phyloP scores from a whole-genome alignment of 2,329 filamentous ascomycete genomes.

The Scedosporium aurantiacum region DNA sequence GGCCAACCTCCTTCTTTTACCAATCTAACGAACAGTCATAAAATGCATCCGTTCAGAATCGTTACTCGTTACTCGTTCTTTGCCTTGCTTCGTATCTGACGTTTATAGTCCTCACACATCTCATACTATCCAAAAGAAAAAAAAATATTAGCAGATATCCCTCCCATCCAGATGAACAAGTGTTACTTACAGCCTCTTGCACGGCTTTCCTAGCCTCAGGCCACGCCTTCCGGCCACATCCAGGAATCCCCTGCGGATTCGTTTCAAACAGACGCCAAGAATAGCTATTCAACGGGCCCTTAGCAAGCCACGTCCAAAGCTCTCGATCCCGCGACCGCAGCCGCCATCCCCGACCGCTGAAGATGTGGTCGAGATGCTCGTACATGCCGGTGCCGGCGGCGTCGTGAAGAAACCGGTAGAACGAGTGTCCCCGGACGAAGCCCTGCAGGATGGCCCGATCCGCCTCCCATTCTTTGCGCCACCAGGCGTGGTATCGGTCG shows the following conservation, averaged over 20 bases:
- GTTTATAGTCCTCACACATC: neutral
- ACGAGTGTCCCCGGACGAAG: constrained; percentile 13
- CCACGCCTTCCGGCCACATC: constrained; percentile 15
- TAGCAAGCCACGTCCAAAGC: constrained; percentile 15
- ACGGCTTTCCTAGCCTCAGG: constrained; percentile 13
- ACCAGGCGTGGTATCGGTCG: constrained; percentile 17
- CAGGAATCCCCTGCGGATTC: constrained; percentile 14
- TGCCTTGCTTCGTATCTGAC: neutral
- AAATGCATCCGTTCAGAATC: too few species aligned
- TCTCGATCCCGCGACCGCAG: constrained; percentile 16
- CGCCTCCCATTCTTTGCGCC: constrained; percentile 13
- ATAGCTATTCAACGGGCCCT: constrained; percentile 16
- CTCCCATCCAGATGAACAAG: neutral
- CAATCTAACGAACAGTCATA: too few species aligned
- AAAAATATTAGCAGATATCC: neutral
- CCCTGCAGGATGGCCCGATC: constrained; percentile 14
- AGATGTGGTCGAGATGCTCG: constrained; percentile 15
- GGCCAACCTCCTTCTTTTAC: too few species aligned
- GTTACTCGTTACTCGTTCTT: neutral
- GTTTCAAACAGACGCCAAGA: constrained; percentile 18
- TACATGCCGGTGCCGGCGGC: constrained; percentile 17
- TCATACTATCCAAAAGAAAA: too few species aligned
- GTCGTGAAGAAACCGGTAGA: constrained; percentile 16
- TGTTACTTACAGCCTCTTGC: constrained; percentile 13
- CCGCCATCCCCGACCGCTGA: constrained; percentile 13